These are phyloP conservation scores for Dioscorea zingiberensis DNA, from an alignment of 106 monocot genomes.

Conservation along the genomic window DNA sequence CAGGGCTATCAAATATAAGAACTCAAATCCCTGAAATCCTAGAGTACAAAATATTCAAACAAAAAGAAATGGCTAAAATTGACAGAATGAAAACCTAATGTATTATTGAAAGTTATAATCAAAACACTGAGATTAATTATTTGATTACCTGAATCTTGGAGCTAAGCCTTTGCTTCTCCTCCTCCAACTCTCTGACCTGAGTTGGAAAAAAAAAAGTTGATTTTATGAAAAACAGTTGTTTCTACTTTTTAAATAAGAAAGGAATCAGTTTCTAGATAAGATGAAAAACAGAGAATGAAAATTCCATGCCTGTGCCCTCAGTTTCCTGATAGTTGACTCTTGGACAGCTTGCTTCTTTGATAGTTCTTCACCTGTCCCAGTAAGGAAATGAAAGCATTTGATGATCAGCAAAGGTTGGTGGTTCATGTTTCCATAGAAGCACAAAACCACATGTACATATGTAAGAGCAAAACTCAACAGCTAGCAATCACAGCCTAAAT, in stretches of 20 bases:
- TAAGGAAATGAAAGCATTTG: neutral
- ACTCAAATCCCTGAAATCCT: no score
- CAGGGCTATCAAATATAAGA: no score
- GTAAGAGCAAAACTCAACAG: no score
- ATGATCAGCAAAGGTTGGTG: no score
- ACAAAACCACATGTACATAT: no score
- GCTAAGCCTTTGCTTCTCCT: constrained; percentile 91
- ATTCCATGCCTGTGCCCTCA: constrained; percentile 92
- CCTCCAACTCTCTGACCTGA: constrained; percentile 93
- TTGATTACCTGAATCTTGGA: constrained; percentile 87
- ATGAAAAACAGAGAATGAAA: neutral
- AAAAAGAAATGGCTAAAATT: no score
- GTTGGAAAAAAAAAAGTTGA: constrained; percentile 5
- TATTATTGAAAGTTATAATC: neutral
- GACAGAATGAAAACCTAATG: neutral
- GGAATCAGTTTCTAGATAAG: neutral
- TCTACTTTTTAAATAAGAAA: no score
- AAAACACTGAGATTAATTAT: neutral
- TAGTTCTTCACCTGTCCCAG: constrained; percentile 79
- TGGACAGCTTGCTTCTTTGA: constrained; percentile 99
- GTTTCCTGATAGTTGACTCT: constrained; percentile 87
- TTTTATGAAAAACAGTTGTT: neutral
- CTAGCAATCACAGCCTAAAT: no score
- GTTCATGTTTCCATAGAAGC: no score
- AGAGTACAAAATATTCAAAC: no score